Percentiles rank a stretch among this genome's conserved stretches.
phyloP scores from a whole-genome alignment of 31 red algal genomes.

The Porphyra umbilicalis region DNA sequence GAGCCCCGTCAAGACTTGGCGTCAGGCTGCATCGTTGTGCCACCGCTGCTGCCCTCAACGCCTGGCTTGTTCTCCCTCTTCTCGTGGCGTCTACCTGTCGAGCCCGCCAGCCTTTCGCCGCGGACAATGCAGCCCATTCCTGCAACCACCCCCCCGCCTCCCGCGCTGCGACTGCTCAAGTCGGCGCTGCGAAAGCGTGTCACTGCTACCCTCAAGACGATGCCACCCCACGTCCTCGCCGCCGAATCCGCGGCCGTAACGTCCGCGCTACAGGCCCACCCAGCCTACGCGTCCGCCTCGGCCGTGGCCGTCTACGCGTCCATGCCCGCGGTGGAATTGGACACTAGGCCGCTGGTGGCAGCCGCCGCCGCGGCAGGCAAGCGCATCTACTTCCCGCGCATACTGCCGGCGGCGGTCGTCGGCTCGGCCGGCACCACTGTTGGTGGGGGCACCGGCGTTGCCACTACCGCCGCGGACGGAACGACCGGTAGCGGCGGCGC shows the following conservation, averaged over 20 bases:
- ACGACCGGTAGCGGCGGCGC: not conserved
- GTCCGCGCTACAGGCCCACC: slow-evolving; percentile 1
- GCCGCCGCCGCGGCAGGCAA: slow-evolving; percentile 27
- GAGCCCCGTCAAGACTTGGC: no score
- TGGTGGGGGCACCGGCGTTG: not conserved
- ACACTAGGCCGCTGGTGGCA: slow-evolving; percentile 34
- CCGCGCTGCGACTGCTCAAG: slow-evolving; percentile 29
- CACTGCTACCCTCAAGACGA: slow-evolving; percentile 16
- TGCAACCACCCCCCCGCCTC: not conserved
- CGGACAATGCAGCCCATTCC: not conserved
- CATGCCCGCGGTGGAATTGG: slow-evolving; percentile 53
- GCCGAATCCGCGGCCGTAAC: slow-evolving; percentile 10
- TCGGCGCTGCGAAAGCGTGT: slow-evolving; percentile 61
- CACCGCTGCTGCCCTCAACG: no score
- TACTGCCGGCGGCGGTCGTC: slow-evolving; percentile 27
- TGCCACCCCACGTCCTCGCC: slow-evolving; percentile 11
- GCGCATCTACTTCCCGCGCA: slow-evolving; percentile 51
- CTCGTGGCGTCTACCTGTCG: no score
- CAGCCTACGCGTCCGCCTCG: slow-evolving; percentile 26
- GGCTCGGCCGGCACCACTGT: not conserved
- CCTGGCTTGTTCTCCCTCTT: no score
- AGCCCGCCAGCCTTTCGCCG: no score
- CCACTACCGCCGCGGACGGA: no score
- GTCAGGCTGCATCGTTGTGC: no score
- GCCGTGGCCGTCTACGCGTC: slow-evolving; percentile 55